Percentiles rank a stretch among this genome's conserved stretches.
Evolutionary conservation across 208 protist genomes (phyloP).

Genomic region (Tritrichomonas foetus): DNA sequence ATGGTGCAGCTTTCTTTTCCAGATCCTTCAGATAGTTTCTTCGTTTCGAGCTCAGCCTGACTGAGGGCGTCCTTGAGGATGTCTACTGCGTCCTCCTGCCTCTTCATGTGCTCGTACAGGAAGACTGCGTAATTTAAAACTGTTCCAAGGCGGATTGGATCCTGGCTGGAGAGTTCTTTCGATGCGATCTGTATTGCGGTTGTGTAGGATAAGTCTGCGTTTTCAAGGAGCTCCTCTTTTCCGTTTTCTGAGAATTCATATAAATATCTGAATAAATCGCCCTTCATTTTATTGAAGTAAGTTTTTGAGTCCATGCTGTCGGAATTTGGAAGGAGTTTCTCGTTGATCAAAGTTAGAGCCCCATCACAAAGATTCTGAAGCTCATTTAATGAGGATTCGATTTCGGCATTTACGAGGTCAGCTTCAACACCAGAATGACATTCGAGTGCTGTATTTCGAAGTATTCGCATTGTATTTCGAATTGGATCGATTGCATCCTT

Average conservation of each 20-base stretch:
- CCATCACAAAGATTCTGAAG: neutral
- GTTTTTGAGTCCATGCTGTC: neutral
- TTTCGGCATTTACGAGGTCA: neutral
- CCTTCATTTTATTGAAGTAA: neutral
- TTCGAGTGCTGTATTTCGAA: neutral
- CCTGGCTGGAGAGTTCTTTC: neutral
- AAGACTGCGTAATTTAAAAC: conserved; percentile 32
- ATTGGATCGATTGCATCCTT: conserved; percentile 7
- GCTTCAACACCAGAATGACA: too few relatives aligned
- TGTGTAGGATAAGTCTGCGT: neutral
- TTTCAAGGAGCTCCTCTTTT: neutral
- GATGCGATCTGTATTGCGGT: neutral
- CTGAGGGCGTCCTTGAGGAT: neutral
- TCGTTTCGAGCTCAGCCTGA: neutral
- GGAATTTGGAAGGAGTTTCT: neutral
- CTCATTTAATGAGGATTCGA: neutral
- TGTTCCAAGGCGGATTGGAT: conserved; percentile 6
- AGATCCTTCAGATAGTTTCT: neutral
- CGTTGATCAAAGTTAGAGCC: neutral
- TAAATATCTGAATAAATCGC: conserved; percentile 5
- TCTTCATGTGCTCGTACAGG: neutral
- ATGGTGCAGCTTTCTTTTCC: neutral
- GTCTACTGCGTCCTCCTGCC: neutral
- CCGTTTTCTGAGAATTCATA: neutral
- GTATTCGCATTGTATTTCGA: neutral